Percentiles rank a stretch among this genome's conserved stretches.
Evolutionary conservation across 768 basidiomycete species (phyloP).

Genomic region (Boletus sp.): DNA sequence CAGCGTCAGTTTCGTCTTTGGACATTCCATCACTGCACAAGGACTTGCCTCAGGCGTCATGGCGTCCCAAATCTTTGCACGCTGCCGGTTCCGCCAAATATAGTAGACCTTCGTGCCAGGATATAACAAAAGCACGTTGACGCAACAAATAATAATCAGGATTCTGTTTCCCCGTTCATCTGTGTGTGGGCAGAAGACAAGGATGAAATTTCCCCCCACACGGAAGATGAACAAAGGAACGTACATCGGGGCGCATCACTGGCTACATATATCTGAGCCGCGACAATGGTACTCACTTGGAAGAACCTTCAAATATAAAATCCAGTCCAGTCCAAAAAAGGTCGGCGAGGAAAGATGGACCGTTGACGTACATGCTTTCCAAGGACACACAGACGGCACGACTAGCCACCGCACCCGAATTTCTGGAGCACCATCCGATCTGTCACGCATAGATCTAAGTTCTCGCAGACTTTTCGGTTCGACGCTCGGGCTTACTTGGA

Average conservation of each 20-base stretch:
- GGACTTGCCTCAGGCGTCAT: constrained; percentile 47
- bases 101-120: constrained; percentile 53
- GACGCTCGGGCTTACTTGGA: constrained; percentile 33
- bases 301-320: constrained; percentile 32
- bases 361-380: constrained; percentile 46
- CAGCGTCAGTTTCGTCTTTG: background rate
- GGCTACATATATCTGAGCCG: constrained; percentile 53
- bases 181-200: constrained; percentile 11
- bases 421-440: constrained; percentile 59
- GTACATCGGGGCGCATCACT: constrained; percentile 57
- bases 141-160: constrained; percentile 44
- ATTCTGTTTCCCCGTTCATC: constrained; percentile 56
- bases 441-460: constrained; percentile 1
- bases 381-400: constrained; percentile 57
- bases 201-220: background rate
- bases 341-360: background rate
- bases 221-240: constrained; percentile 2
- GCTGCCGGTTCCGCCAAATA: constrained; percentile 54
- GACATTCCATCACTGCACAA: background rate
- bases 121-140: constrained; percentile 53
- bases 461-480: background rate
- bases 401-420: constrained; percentile 56
- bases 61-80: constrained; percentile 52
- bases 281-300: constrained; percentile 42
- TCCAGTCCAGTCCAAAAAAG: background rate